A percentile compares a stretch with the other conserved stretches of the same genome.
phyloP scores from a whole-genome alignment of 2,329 filamentous ascomycete species.

The Catunica adiposa region DNA sequence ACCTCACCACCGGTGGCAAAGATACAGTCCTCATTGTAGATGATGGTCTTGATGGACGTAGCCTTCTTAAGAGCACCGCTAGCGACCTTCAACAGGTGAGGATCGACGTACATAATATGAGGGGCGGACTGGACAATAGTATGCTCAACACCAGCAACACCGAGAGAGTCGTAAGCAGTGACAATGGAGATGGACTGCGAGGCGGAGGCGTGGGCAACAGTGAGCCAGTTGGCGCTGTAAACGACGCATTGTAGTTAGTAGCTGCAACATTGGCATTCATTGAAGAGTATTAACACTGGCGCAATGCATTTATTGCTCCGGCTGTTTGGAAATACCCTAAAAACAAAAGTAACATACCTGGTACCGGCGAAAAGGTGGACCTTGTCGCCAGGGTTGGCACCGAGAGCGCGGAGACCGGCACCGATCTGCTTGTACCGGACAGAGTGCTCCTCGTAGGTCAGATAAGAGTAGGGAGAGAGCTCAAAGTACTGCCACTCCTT shows the following conservation, averaged over 20 bases:
- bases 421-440: slow-evolving; percentile 52
- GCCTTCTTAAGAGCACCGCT: slow-evolving; percentile 38
- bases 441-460: slow-evolving; percentile 67
- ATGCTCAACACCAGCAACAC: slow-evolving; percentile 68
- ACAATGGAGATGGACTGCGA: slow-evolving; percentile 86
- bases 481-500: slow-evolving; percentile 90
- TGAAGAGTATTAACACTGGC: no score
- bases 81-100: slow-evolving; percentile 52
- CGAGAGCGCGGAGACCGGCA: slow-evolving; percentile 57
- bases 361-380: slow-evolving; percentile 77
- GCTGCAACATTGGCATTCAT: no score
- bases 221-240: slow-evolving; percentile 61
- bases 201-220: slow-evolving; percentile 56
- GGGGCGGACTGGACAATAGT: slow-evolving; percentile 69
- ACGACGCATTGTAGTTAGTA: slow-evolving; percentile 10
- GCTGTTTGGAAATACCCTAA: background rate
- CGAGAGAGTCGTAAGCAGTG: slow-evolving; percentile 87
- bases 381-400: slow-evolving; percentile 48
- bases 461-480: slow-evolving; percentile 58
- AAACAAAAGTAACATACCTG: slow-evolving; percentile 34
- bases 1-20: slow-evolving; percentile 36
- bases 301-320: background rate
- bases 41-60: slow-evolving; percentile 39
- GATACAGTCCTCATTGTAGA: slow-evolving; percentile 44
- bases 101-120: slow-evolving; percentile 73